Evolutionary conservation across 2,329 filamentous ascomycete species (phyloP), one percentile per base, ranked within the genome.

Genomic region (Ophiocordyceps robertsii): DNA sequence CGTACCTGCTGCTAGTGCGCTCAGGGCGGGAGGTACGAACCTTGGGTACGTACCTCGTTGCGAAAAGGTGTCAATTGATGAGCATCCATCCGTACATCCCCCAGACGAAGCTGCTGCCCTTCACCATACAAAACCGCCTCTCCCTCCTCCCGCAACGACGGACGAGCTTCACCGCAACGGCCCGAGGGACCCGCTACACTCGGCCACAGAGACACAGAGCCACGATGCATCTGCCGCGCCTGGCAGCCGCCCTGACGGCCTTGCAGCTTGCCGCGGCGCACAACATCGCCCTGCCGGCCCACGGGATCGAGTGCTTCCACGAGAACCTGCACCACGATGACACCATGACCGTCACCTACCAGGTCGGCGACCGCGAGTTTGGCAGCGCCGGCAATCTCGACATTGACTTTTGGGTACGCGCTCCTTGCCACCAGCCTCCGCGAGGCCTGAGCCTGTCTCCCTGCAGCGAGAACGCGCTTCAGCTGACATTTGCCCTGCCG

Each of bases 291-390:
- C 80, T 98, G 57, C 82, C 82, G 49, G 83, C 89, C 54, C 88
- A 98, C 67, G 85, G 87, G 58, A 79, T 88, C 66, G 92, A 98
- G 71, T 98, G 92, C 72, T 98, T 96, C 75, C 85, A 95, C 72
- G 92, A 98, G 70, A 66, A 72, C 54, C 79, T 98, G 46, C 90
- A 94, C 70, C 78, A 75, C 62, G 92, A 95, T 64, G 92, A 98
- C 70, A 85, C 83, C 66, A 98, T 98, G 92, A 95, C 88, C 9
- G 89, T 98, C 46, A 94, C 89, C 29, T 98, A 93, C 73, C 92
- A 96, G 69, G 90, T 96, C 45, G 92, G 92, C 59, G 92, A 98
- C 62, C 74, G 90, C 52, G 92, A 98, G 62, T 95, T 95, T 65
- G 90, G 90, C 41, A 85, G 84, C 41, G 89, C 88, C 44, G 90